Base-by-base conservation (phyloP, 352 stramenopile genomes). In the Globisporangium sylvaticum region DNA sequence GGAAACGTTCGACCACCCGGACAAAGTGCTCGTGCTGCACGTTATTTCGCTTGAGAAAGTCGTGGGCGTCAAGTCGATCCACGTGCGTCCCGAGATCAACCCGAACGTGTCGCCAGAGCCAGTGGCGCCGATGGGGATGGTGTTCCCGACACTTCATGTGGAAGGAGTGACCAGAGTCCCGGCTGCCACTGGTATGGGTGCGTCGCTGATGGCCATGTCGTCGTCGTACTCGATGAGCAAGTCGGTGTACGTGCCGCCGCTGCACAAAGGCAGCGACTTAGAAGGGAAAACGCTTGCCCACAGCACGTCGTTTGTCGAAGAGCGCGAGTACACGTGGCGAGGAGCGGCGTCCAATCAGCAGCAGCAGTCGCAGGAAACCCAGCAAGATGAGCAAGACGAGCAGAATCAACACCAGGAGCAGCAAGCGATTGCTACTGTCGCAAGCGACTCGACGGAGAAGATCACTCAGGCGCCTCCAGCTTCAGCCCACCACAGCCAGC, bases 51-150 rank as follows among this genome's bases (percentile, higher is more conserved):
- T 94, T 39, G 70, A 73, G 22, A 80, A 86, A 29, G 83, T 92
- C 46, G 61, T 37, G 0, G 77, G 72, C 15, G 71, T 77, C 64
- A 82, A 81, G 64, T 71, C 72, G 29, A 91, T 94, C 65, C 81
- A 92, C 66, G 83, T 94, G 58, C 84, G 79, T 0, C 84, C 80
- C 0, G 84, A 92, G 60, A 83, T 87, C 66, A 89, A 92, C 72
- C 83, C 84, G 34, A 91, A 92, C 68, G 83, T 94, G 29, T 94
- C 87, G n/a, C 87, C 87, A 0, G 84, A 91, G 64, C 86, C 86
- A 0, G 82, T 94, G 14, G 67, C 77, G 53, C 77, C 82, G 10
- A 72, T 94, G 66, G 82, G 67, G 0, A 66, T 92, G 32, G 86
- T 94, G 44, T 94, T 94, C 64, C 86, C 85, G 7, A 91, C 78